phyloP scores from a whole-genome alignment of 2,329 filamentous ascomycete genomes.

The Grosmannia clavigera region DNA sequence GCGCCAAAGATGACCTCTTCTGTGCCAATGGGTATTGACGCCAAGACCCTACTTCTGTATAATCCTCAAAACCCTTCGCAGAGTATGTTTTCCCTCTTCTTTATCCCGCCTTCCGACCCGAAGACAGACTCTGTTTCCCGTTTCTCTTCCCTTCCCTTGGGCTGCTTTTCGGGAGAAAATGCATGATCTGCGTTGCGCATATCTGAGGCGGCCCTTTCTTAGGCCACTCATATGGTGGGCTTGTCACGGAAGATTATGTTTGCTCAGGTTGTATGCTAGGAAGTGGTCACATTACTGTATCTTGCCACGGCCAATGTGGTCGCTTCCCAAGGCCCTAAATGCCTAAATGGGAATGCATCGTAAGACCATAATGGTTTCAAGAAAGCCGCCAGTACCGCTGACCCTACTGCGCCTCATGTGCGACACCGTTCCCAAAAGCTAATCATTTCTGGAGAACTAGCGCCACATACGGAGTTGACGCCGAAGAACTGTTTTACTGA shows the following conservation, averaged over 20 bases:
- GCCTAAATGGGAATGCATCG: background rate
- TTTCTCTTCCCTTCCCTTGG: background rate
- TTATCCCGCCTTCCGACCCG: background rate
- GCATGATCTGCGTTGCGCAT: background rate
- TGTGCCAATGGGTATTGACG: background rate
- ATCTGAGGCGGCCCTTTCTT: background rate
- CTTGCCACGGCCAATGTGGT: background rate
- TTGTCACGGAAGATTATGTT: background rate
- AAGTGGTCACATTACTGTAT: background rate
- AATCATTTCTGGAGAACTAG: background rate
- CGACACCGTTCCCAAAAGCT: background rate
- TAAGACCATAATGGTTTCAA: background rate
- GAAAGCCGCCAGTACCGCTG: background rate
- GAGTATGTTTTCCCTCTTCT: background rate
- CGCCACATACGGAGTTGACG: background rate
- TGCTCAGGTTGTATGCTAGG: background rate
- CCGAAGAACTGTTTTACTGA: background rate
- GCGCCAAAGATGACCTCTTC: background rate
- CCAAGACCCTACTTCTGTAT: background rate
- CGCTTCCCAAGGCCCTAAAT: background rate
- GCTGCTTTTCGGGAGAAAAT: background rate
- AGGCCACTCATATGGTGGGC: background rate
- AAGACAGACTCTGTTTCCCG: background rate
- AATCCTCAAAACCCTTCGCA: background rate
- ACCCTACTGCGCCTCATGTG: background rate